Percentiles rank a stretch among this genome's conserved stretches.
These are phyloP conservation scores for Aspergillus amoenus DNA, from an alignment of 2,329 filamentous ascomycete genomes.

Conservation along the genomic window DNA sequence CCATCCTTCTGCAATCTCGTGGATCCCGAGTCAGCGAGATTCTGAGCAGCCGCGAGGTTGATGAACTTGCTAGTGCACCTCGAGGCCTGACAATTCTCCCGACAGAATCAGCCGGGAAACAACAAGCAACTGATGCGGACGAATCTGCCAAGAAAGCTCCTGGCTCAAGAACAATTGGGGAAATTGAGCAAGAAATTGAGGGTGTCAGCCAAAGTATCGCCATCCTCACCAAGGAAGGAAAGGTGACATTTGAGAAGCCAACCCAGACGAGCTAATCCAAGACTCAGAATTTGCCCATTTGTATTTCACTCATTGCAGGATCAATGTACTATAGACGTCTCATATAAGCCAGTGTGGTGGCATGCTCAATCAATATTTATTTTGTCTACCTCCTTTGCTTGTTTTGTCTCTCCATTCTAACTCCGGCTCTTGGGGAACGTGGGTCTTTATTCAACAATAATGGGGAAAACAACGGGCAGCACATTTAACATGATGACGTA, in stretches of 20 bases:
- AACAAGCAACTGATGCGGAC: slow-evolving; percentile 10
- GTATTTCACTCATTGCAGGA: slow-evolving; percentile 20
- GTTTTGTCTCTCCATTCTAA: background rate
- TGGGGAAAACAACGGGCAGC: background rate
- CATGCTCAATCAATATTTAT: background rate
- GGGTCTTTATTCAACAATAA: background rate
- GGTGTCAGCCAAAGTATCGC: slow-evolving; percentile 47
- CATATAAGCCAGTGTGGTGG: slow-evolving; percentile 1
- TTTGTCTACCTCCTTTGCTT: background rate
- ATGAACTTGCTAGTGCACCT: slow-evolving; percentile 83
- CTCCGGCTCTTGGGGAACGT: background rate
- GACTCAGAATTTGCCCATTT: slow-evolving; percentile 2
- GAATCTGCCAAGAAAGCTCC: slow-evolving; percentile 16
- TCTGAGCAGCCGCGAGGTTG: slow-evolving; percentile 74
- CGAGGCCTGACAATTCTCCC: slow-evolving; percentile 67
- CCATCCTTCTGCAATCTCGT: slow-evolving; percentile 84
- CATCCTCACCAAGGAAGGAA: slow-evolving; percentile 59
- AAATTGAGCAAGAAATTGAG: slow-evolving; percentile 30
- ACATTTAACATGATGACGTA: background rate
- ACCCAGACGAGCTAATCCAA: slow-evolving; percentile 19
- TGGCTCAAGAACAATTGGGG: slow-evolving; percentile 27
- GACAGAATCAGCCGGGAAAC: slow-evolving; percentile 38
- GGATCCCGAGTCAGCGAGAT: slow-evolving; percentile 75
- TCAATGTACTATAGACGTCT: slow-evolving; percentile 25
- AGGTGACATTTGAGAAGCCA: slow-evolving; percentile 60